phyloP scores from a whole-genome alignment of 345 rosid species.

The Eucalyptus marginata region DNA sequence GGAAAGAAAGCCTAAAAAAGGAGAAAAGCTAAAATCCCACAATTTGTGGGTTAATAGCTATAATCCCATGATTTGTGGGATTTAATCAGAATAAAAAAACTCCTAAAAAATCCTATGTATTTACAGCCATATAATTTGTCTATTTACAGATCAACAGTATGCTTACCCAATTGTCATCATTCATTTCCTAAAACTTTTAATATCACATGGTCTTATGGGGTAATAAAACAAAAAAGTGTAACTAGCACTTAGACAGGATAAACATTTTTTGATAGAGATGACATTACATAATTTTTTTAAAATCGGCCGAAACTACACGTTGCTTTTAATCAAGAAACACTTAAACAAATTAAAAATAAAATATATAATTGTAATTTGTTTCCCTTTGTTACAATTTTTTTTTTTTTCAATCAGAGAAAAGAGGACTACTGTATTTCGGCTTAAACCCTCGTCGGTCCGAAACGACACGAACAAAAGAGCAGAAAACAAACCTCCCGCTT shows the following conservation, averaged over 20 bases:
- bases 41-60: too few relatives aligned
- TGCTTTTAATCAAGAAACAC: not conserved
- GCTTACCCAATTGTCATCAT: not conserved
- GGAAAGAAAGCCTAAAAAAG: too few relatives aligned
- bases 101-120: too few relatives aligned
- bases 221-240: not conserved
- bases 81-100: too few relatives aligned
- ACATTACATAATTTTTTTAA: accelerated
- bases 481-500: not conserved
- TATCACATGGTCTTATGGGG: not conserved
- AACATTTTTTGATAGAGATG: not conserved
- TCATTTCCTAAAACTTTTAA: not conserved
- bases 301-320: not conserved
- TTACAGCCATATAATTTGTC: too few relatives aligned
- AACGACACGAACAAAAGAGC: not conserved
- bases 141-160: too few relatives aligned
- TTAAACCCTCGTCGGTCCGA: not conserved
- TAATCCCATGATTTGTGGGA: too few relatives aligned
- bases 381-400: accelerated
- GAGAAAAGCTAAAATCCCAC: too few relatives aligned
- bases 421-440: not conserved
- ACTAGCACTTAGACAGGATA: not conserved
- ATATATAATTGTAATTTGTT: not conserved
- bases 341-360: not conserved
- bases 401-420: not conserved